phyloP scores from a whole-genome alignment of 345 rosid genomes.

The Citropsis articulata region DNA sequence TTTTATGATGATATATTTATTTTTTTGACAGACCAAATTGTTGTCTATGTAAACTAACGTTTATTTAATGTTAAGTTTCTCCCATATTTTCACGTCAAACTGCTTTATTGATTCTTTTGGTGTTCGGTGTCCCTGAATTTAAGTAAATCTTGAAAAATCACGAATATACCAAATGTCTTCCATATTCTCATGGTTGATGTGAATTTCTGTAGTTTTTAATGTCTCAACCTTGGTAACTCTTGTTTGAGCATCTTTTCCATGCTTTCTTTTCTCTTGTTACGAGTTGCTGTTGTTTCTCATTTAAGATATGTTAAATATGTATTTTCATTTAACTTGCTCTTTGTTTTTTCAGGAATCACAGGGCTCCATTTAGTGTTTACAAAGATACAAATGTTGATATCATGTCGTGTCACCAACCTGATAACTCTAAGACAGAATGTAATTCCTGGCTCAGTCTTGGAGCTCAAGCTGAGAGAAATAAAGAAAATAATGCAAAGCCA shows the following conservation, averaged over 20 bases:
- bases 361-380: constrained; percentile 52
- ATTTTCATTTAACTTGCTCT: neutral
- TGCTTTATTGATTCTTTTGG: neutral
- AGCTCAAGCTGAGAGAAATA: constrained; percentile 77
- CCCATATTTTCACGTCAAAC: neutral
- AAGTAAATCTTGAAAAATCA: neutral
- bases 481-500: constrained; percentile 79
- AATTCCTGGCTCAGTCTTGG: constrained; percentile 70
- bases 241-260: neutral
- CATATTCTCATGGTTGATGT: neutral
- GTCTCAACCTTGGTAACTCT: neutral
- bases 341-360: constrained; percentile 39
- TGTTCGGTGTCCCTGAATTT: neutral
- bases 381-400: constrained; percentile 45
- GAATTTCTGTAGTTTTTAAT: neutral
- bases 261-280: neutral
- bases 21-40: neutral
- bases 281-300: neutral
- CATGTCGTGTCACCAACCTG: constrained; percentile 32
- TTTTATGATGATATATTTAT: neutral
- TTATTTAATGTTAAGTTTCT: neutral
- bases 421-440: constrained; percentile 43
- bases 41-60: neutral
- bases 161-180: neutral
- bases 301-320: neutral